Evolutionary conservation across 2,329 filamentous ascomycete genomes (phyloP).

Genomic region (Atkinsonella texensis): DNA sequence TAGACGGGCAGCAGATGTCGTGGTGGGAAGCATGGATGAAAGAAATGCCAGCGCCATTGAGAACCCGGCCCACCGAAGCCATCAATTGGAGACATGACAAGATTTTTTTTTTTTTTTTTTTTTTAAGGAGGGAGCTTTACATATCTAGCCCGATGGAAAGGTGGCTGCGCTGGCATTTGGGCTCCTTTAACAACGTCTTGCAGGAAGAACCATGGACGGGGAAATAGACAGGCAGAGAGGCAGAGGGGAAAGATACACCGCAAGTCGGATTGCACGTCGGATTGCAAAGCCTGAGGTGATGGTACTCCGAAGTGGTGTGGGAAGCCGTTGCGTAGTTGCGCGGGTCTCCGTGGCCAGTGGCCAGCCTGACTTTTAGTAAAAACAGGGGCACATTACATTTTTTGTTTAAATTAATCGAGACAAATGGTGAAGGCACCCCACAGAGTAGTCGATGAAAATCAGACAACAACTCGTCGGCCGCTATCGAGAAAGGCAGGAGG

Average conservation of each 20-base stretch:
- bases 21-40: conserved; percentile 6
- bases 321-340: background rate
- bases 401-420: no score
- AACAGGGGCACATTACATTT: no score
- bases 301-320: background rate
- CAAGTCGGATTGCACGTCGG: background rate
- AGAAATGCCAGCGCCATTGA: conserved; percentile 7
- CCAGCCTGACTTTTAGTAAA: no score
- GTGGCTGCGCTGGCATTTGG: conserved; percentile 21
- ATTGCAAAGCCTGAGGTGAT: background rate
- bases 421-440: background rate
- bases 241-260: background rate
- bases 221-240: conserved; percentile 4
- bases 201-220: conserved; percentile 11
- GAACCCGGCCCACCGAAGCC: conserved; percentile 7
- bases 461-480: background rate
- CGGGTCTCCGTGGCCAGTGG: background rate
- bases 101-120: background rate
- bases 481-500: background rate
- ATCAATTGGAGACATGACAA: conserved; percentile 15
- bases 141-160: conserved; percentile 1
- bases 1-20: conserved; percentile 9
- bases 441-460: background rate
- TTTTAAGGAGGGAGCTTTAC: no score
- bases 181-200: background rate